Evolutionary conservation across 2,329 filamentous ascomycete genomes (phyloP).

Genomic region (Pyricularia grisea): DNA sequence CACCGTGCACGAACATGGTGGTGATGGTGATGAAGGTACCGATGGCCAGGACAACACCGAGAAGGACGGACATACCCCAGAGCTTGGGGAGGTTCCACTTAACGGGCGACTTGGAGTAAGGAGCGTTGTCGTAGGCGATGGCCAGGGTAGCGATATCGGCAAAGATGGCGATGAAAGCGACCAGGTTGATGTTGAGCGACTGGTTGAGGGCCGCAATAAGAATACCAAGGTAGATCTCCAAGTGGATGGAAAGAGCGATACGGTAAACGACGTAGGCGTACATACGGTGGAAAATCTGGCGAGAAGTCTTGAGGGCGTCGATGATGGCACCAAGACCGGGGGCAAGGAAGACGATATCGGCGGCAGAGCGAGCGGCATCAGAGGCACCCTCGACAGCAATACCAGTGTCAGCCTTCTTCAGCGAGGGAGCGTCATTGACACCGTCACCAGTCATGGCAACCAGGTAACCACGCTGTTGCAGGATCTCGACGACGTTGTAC

Average conservation of each 20-base stretch:
- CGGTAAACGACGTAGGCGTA: slow-evolving; percentile 94
- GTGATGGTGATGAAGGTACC: slow-evolving; percentile 87
- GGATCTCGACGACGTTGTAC: slow-evolving; percentile 87
- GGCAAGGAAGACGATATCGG: slow-evolving; percentile 89
- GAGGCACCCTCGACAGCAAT: slow-evolving; percentile 91
- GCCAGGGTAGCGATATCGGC: slow-evolving; percentile 86
- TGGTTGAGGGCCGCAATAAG: slow-evolving; percentile 86
- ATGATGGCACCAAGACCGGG: slow-evolving; percentile 89
- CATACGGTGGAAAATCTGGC: slow-evolving; percentile 95
- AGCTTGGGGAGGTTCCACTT: slow-evolving; percentile 95
- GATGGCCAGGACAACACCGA: slow-evolving; percentile 70
- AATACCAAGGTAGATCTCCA: slow-evolving; percentile 84
- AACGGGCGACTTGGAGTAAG: slow-evolving; percentile 75
- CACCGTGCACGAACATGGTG: slow-evolving; percentile 63
- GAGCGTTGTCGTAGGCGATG: slow-evolving; percentile 89
- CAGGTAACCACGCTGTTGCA: slow-evolving; percentile 86
- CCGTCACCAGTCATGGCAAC: slow-evolving; percentile 96
- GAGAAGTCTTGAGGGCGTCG: slow-evolving; percentile 83
- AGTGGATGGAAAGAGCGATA: slow-evolving; percentile 83
- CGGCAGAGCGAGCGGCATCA: slow-evolving; percentile 81
- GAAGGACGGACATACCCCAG: slow-evolving; percentile 83
- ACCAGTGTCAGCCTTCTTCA: slow-evolving; percentile 94
- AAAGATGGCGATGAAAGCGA: slow-evolving; percentile 93
- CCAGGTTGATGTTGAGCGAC: slow-evolving; percentile 74
- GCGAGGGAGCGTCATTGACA: slow-evolving; percentile 86